These are phyloP conservation scores for Parvularia atlantis DNA, from an alignment of 78 protist genomes.

Conservation along the genomic window DNA sequence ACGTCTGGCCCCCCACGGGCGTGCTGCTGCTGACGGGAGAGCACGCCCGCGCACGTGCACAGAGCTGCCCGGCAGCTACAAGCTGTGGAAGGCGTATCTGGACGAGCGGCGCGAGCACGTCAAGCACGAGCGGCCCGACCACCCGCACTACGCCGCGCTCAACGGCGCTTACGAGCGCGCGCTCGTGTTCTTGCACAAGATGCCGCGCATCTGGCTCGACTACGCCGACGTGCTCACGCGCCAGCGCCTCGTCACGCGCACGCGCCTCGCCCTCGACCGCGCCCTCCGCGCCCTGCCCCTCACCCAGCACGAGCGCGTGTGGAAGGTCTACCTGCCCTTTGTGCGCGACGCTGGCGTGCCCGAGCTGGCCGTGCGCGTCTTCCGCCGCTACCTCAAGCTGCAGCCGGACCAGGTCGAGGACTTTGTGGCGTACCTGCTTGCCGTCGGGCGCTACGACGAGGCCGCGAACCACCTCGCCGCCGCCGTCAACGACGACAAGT, in stretches of 20 bases:
- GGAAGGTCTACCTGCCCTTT: conserved; percentile 80
- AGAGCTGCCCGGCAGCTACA: conserved; percentile 72
- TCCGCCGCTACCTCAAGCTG: conserved; percentile 67
- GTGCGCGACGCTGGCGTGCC: conserved; percentile 39
- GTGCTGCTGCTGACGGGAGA: too few relatives aligned
- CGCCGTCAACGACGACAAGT: not conserved
- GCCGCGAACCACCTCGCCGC: conserved; percentile 49
- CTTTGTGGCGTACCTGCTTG: conserved; percentile 67
- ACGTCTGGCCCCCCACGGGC: too few relatives aligned
- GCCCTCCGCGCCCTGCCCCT: conserved; percentile 93
- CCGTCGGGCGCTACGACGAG: conserved; percentile 42
- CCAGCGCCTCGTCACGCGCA: conserved; percentile 62
- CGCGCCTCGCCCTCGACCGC: conserved; percentile 82
- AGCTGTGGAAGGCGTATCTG: conserved; percentile 79
- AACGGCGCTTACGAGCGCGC: conserved; percentile 72
- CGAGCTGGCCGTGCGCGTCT: conserved; percentile 73
- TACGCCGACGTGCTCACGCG: conserved; percentile 58
- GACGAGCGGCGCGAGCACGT: not conserved
- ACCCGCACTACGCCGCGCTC: conserved; percentile 50
- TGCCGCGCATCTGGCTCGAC: conserved; percentile 98
- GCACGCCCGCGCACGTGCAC: not conserved
- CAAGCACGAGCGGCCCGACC: conserved; percentile 13
- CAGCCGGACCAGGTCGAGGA: conserved; percentile 73
- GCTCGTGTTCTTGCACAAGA: conserved; percentile 86
- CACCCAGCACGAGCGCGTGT: conserved; percentile 92